Conservation (phyloP, 2,329 filamentous ascomycete species). For the Colletotrichum phormii region DNA sequence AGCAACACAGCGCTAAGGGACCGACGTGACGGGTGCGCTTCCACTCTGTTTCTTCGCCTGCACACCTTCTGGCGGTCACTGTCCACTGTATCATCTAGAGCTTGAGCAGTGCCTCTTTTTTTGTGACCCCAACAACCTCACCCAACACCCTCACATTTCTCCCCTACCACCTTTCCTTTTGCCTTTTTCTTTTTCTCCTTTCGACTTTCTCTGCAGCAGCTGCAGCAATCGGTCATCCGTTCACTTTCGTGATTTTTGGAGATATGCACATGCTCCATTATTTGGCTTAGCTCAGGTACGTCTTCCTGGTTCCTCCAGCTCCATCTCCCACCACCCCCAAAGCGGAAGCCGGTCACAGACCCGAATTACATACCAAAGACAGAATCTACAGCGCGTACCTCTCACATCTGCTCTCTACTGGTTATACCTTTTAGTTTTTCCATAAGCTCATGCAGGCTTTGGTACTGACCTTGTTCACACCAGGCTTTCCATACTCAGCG, state of each 20-base stretch:
- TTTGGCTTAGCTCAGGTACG: constrained; percentile 28
- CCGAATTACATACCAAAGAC: neutral
- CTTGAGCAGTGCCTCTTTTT: constrained; percentile 3
- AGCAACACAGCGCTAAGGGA: neutral
- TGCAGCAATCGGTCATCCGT: neutral
- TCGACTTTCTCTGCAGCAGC: neutral
- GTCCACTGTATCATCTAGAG: neutral
- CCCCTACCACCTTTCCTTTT: neutral
- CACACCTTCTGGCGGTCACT: neutral
- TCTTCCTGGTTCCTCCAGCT: neutral
- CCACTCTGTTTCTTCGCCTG: neutral
- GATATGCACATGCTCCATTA: constrained; percentile 23
- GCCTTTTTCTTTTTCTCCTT: neutral
- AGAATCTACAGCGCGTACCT: neutral
- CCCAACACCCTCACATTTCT: neutral
- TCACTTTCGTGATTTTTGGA: constrained; percentile 11
- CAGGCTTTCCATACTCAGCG: constrained; percentile 7
- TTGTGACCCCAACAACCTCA: neutral
- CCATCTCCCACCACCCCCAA: neutral
- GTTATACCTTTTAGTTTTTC: neutral
- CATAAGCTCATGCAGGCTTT: neutral
- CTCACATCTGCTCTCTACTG: neutral
- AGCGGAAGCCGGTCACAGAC: constrained; percentile 2
- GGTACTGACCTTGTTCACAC: constrained; percentile 1
- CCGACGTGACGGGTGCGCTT: neutral